Conservation (phyloP, 495 filamentous ascomycete species). For the Penicillium crystallinum region DNA sequence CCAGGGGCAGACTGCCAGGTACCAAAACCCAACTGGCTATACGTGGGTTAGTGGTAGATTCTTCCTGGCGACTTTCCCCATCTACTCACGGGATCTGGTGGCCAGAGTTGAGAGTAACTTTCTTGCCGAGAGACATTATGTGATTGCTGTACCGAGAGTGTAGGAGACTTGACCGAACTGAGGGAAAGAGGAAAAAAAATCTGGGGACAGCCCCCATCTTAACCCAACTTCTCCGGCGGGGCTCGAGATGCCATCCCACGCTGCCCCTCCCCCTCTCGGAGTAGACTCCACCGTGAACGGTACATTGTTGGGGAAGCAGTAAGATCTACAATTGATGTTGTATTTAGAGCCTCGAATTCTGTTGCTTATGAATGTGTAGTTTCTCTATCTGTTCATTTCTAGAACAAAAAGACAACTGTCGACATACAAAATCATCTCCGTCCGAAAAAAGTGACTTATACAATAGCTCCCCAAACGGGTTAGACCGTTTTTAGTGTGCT, state of each 20-base stretch:
- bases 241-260: constrained; percentile 9
- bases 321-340: too few species aligned
- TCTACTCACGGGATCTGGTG: constrained; percentile 39
- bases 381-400: too few species aligned
- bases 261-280: constrained; percentile 13
- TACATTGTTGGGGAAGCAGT: not conserved
- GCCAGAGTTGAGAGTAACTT: constrained; percentile 40
- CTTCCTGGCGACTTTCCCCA: not conserved
- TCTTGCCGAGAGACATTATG: constrained; percentile 47
- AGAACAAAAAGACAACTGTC: too few species aligned
- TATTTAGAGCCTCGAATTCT: too few species aligned
- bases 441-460: too few species aligned
- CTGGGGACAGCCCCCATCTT: constrained; percentile 1
- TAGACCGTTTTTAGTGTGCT: not conserved
- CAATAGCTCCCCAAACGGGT: not conserved
- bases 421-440: too few species aligned
- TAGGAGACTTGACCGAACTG: not conserved
- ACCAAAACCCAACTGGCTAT: constrained; percentile 47
- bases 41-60: not conserved
- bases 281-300: constrained; percentile 21
- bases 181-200: constrained; percentile 2
- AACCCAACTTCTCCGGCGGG: constrained; percentile 12
- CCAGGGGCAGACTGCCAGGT: constrained; percentile 53
- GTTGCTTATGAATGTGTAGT: too few species aligned
- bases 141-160: not conserved